Evolutionary conservation across 352 stramenopile species (phyloP).

Genomic region (Phytopythium delawarense): DNA sequence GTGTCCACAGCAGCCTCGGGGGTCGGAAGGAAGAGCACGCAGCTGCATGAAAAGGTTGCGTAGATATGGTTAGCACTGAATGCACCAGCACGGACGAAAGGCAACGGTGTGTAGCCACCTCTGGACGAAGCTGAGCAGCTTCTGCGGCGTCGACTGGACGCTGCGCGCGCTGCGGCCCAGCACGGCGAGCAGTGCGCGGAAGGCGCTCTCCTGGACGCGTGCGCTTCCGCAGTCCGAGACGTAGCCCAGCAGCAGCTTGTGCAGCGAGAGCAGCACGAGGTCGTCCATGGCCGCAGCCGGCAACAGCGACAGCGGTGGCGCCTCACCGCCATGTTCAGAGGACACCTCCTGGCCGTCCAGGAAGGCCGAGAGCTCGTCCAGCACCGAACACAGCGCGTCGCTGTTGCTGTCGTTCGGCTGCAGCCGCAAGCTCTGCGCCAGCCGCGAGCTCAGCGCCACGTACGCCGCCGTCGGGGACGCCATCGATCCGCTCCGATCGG

Average conservation of each 20-base stretch:
- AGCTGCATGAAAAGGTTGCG: slow-evolving; percentile 10
- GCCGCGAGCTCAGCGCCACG: slow-evolving; percentile 56
- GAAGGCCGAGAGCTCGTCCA: slow-evolving; percentile 30
- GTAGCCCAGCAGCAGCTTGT: slow-evolving; percentile 45
- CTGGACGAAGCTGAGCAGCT: slow-evolving; percentile 44
- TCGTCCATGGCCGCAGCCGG: slow-evolving; percentile 46
- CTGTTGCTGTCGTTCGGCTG: slow-evolving; percentile 12
- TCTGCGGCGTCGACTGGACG: slow-evolving; percentile 11
- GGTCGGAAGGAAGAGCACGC: slow-evolving; percentile 50
- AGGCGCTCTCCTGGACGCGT: slow-evolving; percentile 26
- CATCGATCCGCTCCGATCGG: slow-evolving; percentile 13
- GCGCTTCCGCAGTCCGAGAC: slow-evolving; percentile 13
- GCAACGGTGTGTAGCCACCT: slow-evolving; percentile 11
- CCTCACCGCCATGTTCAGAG: not conserved
- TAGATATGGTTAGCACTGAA: not conserved
- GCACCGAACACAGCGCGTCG: slow-evolving; percentile 17
- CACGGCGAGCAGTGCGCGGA: slow-evolving; percentile 13
- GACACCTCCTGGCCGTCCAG: slow-evolving; percentile 15
- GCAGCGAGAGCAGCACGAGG: slow-evolving; percentile 57
- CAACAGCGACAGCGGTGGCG: slow-evolving; percentile 10
- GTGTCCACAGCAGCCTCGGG: slow-evolving; percentile 18
- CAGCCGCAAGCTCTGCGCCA: slow-evolving; percentile 56
- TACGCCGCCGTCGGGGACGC: slow-evolving; percentile 28
- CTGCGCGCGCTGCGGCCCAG: slow-evolving; percentile 10
- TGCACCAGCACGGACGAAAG: not conserved